These are phyloP conservation scores for Stachybotrys chartarum DNA, from an alignment of 2,329 filamentous ascomycete species.

Conservation along the genomic window DNA sequence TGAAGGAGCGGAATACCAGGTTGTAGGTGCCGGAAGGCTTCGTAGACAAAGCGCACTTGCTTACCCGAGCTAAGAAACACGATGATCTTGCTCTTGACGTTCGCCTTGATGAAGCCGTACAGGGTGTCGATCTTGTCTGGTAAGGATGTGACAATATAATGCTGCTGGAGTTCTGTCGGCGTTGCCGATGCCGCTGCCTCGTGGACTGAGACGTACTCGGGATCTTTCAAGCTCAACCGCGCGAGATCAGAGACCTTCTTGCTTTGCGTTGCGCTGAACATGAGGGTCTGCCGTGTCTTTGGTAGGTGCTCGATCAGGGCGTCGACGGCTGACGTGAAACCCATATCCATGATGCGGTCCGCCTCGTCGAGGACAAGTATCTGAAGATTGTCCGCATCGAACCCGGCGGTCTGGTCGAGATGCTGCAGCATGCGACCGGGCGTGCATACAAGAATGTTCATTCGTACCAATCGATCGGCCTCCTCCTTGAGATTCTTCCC, in stretches of 20 bases:
- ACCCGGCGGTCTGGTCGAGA: conserved; percentile 83
- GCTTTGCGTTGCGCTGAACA: conserved; percentile 95
- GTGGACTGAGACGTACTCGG: conserved; percentile 93
- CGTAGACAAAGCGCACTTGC: conserved; percentile 93
- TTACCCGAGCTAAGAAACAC: conserved; percentile 95
- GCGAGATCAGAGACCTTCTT: conserved; percentile 90
- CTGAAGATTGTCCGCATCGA: conserved; percentile 85
- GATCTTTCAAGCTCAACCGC: conserved; percentile 77
- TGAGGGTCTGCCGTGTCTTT: conserved; percentile 75
- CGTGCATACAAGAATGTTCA: conserved; percentile 97
- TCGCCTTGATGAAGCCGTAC: conserved; percentile 86
- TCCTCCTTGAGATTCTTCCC: conserved; percentile 87
- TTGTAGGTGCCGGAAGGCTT: conserved; percentile 85
- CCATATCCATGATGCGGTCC: conserved; percentile 96
- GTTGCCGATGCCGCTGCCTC: conserved; percentile 75
- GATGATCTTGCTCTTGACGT: conserved; percentile 88
- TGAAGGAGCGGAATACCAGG: conserved; percentile 91
- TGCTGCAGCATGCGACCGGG: conserved; percentile 94
- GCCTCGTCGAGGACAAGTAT: conserved; percentile 93
- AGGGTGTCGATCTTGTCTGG: conserved; percentile 86
- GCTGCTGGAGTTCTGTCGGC: conserved; percentile 77
- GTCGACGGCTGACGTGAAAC: conserved; percentile 84
- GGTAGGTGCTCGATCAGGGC: conserved; percentile 90
- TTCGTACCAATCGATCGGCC: conserved; percentile 72
- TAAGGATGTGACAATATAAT: conserved; percentile 81